Evolutionary conservation across 768 basidiomycete species (phyloP), one percentile per base, ranked within the genome.

Genomic region (Trametes cubensis): DNA sequence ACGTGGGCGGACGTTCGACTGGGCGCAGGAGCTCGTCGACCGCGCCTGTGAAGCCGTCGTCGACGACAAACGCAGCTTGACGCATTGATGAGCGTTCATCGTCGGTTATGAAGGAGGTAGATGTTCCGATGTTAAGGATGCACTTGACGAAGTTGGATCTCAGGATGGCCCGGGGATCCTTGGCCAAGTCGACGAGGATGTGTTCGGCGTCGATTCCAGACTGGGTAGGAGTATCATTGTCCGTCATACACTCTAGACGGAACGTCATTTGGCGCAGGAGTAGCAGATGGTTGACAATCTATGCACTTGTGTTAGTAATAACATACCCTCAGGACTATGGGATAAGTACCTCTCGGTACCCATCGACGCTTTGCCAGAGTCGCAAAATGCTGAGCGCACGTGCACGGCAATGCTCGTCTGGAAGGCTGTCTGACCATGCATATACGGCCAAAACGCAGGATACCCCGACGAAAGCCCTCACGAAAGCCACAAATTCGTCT

Each of bases 341-440:
- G 48, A 28, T 42, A 18, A 49, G 46, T 61, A 91, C 91, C 78
- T 91, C 87, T 46, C 85, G 80, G 71, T 92, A 93, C 8, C 88
- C 89, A 28, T 87, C 83, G 25, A 84, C 74, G 26, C 75, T 76
- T 73, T 89, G 87, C 88, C 87, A 90, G 23, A 89, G 59, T 6
- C 82, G 80, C 55, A 92, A 61, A 17, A 92, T 78, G 7, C 81
- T 83, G 8, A 92, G 74, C 0, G 83, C 78, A 49, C 86, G 81
- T 67, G 89, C 86, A 13, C 88, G 81, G 68, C 87, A 88, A 14
- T 74, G 74, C 59, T 84, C 81, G 57, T 86, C 82, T 0, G 86
- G 87, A 20, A 90, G 75, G 70, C 89, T 90, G 67, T 92, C 91
- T 14, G 90, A 84, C 88, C 90, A 94, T 3, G 89, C 87, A 69